phyloP scores from a whole-genome alignment of 352 stramenopile species.

The Lagenidium giganteum region DNA sequence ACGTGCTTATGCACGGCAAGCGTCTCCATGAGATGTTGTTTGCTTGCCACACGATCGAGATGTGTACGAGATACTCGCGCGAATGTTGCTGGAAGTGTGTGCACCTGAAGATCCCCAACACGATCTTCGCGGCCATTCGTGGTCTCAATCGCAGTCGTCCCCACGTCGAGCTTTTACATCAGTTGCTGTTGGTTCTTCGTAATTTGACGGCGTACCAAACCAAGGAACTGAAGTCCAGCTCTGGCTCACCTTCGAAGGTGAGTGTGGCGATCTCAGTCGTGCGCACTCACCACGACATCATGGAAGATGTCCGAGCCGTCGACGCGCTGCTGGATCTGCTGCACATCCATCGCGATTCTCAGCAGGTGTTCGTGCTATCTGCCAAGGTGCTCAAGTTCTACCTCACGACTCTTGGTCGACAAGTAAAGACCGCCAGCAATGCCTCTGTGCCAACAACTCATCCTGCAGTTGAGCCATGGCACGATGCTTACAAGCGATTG shows the following conservation, averaged over 20 bases:
- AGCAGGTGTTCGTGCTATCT: slow-evolving; percentile 71
- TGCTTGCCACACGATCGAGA: slow-evolving; percentile 89
- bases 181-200: slow-evolving; percentile 72
- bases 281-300: slow-evolving; percentile 1
- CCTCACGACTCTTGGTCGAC: too few relatives aligned
- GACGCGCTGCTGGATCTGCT: slow-evolving; percentile 92
- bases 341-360: slow-evolving; percentile 93
- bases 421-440: neutral
- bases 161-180: slow-evolving; percentile 92
- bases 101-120: slow-evolving; percentile 75
- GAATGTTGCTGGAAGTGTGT: slow-evolving; percentile 90
- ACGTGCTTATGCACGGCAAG: slow-evolving; percentile 71
- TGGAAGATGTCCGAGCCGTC: slow-evolving; percentile 58
- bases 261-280: slow-evolving; percentile 16
- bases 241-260: too few relatives aligned
- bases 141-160: slow-evolving; percentile 93
- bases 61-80: slow-evolving; percentile 87
- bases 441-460: neutral
- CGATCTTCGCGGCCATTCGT: slow-evolving; percentile 90
- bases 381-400: slow-evolving; percentile 60
- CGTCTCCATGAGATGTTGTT: slow-evolving; percentile 92
- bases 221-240: slow-evolving; percentile 28
- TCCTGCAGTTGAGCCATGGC: too few relatives aligned
- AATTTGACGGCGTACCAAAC: slow-evolving; percentile 83
- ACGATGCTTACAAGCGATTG: too few relatives aligned